Base-by-base conservation (phyloP, 169 alveolate species). In the Eimeria zaria region DNA sequence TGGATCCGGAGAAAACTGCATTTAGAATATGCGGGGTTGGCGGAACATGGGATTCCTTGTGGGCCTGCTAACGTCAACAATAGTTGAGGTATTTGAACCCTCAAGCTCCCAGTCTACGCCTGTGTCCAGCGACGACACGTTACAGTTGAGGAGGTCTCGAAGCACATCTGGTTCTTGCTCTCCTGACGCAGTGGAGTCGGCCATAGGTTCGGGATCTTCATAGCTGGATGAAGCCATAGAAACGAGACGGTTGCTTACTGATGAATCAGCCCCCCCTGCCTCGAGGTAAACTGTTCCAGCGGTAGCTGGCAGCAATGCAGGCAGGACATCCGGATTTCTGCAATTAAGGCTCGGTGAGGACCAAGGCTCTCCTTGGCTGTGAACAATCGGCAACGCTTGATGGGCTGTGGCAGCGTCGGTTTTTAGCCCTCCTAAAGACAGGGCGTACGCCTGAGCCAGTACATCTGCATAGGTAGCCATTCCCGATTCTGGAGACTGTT, bases 41-140 rank as follows among this genome's bases (percentile, higher is more conserved):
- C 88, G 88, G 69, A n/a, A 16, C 18, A 41, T 41, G 41, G 93
- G 93, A 22, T 87, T 60, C 27, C 80, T 58, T 62, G 93, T 87
- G 80, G 93, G 93, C 33, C 93, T 36, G 93, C 93, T 87, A 48
- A 87, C 93, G 71, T 87, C 93, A 62, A 87, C 83, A 62, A 87
- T 87, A 8, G 93, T 48, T 39, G 81, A 62, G 20, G 93, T 62
- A 36, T 87, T 58, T 2, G 83, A 58, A 71, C 83, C 78, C 60
- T 87, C 93, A 39, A 71, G 64, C 16, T 87, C 93, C 93, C 93
- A 87, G 20, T 87, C 93, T 36, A 87, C 93, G 22, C 93, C 93
- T 20, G 83, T 62, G 60, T 36, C 93, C 30, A 33, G 24, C 30
- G 81, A 83, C 41, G 93, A 87, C 53, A 87, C 80, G 81, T 48